These are phyloP conservation scores for Carex littledalei DNA, from an alignment of 176 grass and related monocot species.

Conservation along the genomic window DNA sequence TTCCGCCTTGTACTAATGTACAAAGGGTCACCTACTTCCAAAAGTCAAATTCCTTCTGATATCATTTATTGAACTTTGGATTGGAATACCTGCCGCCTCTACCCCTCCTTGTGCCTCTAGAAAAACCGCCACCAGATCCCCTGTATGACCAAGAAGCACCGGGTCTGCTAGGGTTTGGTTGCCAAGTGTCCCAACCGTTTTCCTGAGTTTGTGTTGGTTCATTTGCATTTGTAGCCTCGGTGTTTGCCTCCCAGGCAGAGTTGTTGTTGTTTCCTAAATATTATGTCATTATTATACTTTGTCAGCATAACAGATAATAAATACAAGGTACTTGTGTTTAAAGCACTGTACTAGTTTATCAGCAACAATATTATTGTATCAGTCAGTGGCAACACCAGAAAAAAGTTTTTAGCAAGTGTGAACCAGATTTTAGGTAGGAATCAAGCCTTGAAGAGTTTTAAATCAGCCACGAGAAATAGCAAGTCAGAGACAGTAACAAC, in stretches of 20 bases:
- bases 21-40: not conserved
- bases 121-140: not conserved
- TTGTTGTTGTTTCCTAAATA: not conserved
- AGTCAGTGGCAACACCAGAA: not conserved
- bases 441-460: not conserved
- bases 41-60: not conserved
- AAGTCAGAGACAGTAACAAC: not conserved
- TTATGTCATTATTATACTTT: not conserved
- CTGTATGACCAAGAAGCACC: not conserved
- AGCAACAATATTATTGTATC: not conserved
- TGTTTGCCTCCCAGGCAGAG: not conserved
- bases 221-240: slow-evolving; percentile 1
- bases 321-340: not conserved
- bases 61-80: slow-evolving; percentile 2
- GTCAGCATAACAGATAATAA: not conserved
- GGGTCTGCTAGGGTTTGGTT: not conserved
- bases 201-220: slow-evolving; percentile 5
- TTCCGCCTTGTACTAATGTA: not conserved
- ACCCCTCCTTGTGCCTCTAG: not conserved
- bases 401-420: not conserved
- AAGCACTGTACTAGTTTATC: not conserved
- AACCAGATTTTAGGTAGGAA: too few species aligned
- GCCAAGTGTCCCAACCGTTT: slow-evolving; percentile 19
- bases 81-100: slow-evolving; percentile 4
- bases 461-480: not conserved